Evolutionary conservation across 345 rosid species (phyloP), one percentile per base, ranked within the genome.

Genomic region (Pistacia atlantica): DNA sequence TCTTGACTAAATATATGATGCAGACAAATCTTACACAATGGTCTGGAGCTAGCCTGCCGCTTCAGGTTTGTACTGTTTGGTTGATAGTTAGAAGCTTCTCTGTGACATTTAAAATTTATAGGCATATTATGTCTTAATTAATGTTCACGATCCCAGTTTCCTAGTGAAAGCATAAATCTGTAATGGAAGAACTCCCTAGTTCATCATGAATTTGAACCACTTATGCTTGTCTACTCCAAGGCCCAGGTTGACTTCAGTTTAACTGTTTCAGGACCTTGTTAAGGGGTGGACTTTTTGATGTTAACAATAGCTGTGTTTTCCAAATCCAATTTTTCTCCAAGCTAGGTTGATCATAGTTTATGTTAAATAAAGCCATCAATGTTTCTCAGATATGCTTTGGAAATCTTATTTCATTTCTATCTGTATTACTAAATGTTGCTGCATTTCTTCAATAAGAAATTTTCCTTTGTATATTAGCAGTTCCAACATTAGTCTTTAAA

Each of bases 11-110:
- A 79, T 31, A 38, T 83, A 78, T 74, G 71, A 70, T 93, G 85
- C 95, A 95, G 99, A 87, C 97, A 78, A 95, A 92, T 80, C 93
- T 95, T 66, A 92, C 97, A 54, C 93, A 86, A 77, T 95, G 98
- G 97, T 89, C 98, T 74, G 98, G 99, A 84, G 96, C 99, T 80
- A 90, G 85, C 84, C 86, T 93, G 80, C 99, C 99, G 75, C 97
- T 95, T 80, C 99, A 95, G 97, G 99, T 95, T 72, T 69, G 75
- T 79, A 37, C 64, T 48, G 49, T 52, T 51, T 60, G 11, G 42
- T 61, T 61, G 48, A 18, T 63, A 11, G 6, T 37, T 61, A 37
- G 38, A 58, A 76, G 62, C 22, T 48, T 35, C 20, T 11, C 3
- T 33, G 1, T 63, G 56, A 61, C 18, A 61, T 37, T 13, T 18